A percentile compares a stretch with the other conserved stretches of the same genome.
These are phyloP conservation scores for Umbelopsis isabellina DNA, from an alignment of 192 early-diverging fungal genomes.

Conservation along the genomic window DNA sequence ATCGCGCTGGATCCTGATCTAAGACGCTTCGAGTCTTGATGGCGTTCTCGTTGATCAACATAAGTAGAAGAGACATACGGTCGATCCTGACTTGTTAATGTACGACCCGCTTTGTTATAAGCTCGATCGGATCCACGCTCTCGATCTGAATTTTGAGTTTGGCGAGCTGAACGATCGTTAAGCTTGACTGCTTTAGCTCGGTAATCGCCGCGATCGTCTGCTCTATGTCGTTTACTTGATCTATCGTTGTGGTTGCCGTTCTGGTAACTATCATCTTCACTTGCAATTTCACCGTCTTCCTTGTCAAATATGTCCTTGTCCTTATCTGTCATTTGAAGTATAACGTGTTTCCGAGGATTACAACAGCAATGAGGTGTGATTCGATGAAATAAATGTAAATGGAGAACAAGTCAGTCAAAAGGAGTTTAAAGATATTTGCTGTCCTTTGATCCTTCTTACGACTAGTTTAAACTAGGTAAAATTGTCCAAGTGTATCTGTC, in stretches of 20 bases:
- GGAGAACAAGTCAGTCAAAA: constrained; percentile 20
- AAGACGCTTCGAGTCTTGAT: too few species aligned
- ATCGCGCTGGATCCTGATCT: too few species aligned
- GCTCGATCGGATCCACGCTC: neutral
- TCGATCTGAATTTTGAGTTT: neutral
- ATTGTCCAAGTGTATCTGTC: neutral
- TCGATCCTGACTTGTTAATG: neutral
- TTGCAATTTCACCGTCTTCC: constrained; percentile 16
- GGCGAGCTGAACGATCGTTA: neutral
- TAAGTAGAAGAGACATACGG: neutral
- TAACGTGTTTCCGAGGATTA: neutral
- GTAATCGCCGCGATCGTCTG: neutral
- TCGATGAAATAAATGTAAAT: neutral
- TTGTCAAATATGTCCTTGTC: constrained; percentile 13
- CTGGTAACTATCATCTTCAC: neutral
- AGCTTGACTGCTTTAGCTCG: neutral
- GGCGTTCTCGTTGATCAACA: neutral
- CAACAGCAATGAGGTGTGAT: neutral
- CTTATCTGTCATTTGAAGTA: neutral
- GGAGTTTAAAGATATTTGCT: constrained; percentile 11
- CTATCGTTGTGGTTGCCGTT: neutral
- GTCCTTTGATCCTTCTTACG: constrained; percentile 24
- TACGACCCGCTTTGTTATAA: neutral
- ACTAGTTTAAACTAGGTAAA: constrained; percentile 20
- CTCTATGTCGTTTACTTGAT: neutral